Base-by-base conservation (phyloP, 345 rosid species). In the Carallia brachiata region DNA sequence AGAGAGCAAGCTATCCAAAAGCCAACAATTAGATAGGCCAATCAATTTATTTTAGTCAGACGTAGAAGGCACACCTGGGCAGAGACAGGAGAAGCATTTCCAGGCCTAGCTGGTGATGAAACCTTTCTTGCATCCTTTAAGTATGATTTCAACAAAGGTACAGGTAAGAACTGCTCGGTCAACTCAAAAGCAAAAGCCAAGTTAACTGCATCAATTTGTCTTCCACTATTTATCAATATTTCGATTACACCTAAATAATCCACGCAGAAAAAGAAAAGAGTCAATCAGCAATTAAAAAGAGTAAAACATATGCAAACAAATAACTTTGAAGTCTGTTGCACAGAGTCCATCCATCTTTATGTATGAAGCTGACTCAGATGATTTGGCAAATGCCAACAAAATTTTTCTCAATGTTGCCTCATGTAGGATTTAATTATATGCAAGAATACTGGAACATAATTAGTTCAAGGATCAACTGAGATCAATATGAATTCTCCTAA, bases 171-270 rank as follows among this genome's bases (percentile, higher is more conserved):
- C 82, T 81, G 90, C 68, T 83, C 87, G 6, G 91, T 90, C 53
- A 96, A 86, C 83, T 85, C 88, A 84, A 96, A 96, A 52, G 97
- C 96, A 82, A 92, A 96, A 63, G 99, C 98, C 86, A 92, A 70
- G 85, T 92, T 96, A 70, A 96, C 93, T 7, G 99, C 98, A 86
- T 92, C 99, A 61, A 96, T 90, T 70, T 90, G 99, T 72, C 96
- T 92, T 73, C 96, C 98, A 83, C 89, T 86, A 75, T 81, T 88
- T 37, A 88, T 74, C 62, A 96, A 84, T 68, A 90, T 92, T 84
- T 88, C 86, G 63, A 96, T 87, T 52, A 90, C 94, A 78, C 95
- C 99, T 95, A 81, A 59, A 75, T 61, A 53, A 70, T 59, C 23
- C 48, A 74, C 23, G 15, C 23, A 23, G 36, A 19, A 61, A 67